phyloP scores from a whole-genome alignment of 768 basidiomycete species.

The Tulasnella calospora region DNA sequence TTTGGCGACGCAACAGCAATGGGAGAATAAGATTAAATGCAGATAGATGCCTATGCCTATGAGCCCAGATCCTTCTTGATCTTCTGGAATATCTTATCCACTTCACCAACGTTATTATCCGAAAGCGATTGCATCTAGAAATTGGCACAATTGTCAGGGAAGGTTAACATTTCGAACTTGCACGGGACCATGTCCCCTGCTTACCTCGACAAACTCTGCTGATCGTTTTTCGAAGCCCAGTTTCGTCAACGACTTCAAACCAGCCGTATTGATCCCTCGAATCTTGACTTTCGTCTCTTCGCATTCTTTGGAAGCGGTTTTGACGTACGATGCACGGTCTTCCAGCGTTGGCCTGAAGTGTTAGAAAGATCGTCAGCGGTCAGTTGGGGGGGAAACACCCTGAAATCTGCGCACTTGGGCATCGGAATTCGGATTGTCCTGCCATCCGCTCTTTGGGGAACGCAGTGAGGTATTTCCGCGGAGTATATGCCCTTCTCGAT shows the following conservation, averaged over 20 bases:
- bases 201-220: slow-evolving; percentile 63
- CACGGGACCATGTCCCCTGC: slow-evolving; percentile 29
- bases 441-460: slow-evolving; percentile 64
- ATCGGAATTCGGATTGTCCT: slow-evolving; percentile 75
- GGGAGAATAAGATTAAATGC: not conserved
- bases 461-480: slow-evolving; percentile 65
- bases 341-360: slow-evolving; percentile 72
- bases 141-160: not conserved
- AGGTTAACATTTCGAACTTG: not conserved
- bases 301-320: slow-evolving; percentile 55
- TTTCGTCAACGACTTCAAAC: slow-evolving; percentile 58
- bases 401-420: slow-evolving; percentile 52
- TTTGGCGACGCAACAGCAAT: not conserved
- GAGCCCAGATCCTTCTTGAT: slow-evolving; percentile 26
- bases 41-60: not conserved
- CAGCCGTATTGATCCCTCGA: slow-evolving; percentile 62
- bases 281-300: slow-evolving; percentile 74
- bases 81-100: slow-evolving; percentile 60
- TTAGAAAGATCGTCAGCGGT: slow-evolving; percentile 6
- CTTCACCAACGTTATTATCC: slow-evolving; percentile 56
- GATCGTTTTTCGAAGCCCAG: slow-evolving; percentile 59
- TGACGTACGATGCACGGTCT: slow-evolving; percentile 53
- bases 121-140: slow-evolving; percentile 68
- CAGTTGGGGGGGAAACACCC: not conserved
- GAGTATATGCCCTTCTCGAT: slow-evolving; percentile 71